phyloP scores from a whole-genome alignment of 441 rosid species.

The Adansonia gregorii region DNA sequence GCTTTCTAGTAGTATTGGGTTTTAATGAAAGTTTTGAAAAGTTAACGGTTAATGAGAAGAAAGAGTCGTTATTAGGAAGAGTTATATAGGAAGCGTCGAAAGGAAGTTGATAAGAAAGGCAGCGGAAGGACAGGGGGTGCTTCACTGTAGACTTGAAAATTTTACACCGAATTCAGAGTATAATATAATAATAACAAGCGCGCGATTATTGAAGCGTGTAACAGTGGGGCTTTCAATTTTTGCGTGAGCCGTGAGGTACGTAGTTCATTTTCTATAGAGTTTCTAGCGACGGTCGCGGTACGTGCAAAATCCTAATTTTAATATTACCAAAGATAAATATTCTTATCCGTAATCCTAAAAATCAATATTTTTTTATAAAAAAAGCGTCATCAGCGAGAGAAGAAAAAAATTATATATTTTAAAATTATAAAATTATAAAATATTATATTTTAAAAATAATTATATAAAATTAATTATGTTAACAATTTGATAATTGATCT shows the following conservation, averaged over 20 bases:
- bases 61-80: background rate
- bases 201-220: background rate
- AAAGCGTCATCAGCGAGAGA: too few relatives aligned
- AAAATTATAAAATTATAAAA: too few relatives aligned
- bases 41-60: background rate
- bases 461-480: too few relatives aligned
- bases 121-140: constrained; percentile 24
- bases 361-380: too few relatives aligned
- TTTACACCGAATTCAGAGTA: background rate
- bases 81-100: background rate
- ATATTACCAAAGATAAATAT: background rate
- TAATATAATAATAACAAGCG: background rate
- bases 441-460: too few relatives aligned
- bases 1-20: background rate
- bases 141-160: constrained; percentile 18
- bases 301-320: background rate
- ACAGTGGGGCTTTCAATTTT: background rate
- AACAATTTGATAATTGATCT: too few relatives aligned
- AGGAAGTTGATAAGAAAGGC: constrained; percentile 28
- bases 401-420: too few relatives aligned
- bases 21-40: background rate
- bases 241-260: background rate
- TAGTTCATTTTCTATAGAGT: background rate
- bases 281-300: background rate
- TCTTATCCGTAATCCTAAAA: background rate